These are phyloP conservation scores for Komagataella pastoris DNA, from an alignment of 805 yeast species.

Conservation along the genomic window DNA sequence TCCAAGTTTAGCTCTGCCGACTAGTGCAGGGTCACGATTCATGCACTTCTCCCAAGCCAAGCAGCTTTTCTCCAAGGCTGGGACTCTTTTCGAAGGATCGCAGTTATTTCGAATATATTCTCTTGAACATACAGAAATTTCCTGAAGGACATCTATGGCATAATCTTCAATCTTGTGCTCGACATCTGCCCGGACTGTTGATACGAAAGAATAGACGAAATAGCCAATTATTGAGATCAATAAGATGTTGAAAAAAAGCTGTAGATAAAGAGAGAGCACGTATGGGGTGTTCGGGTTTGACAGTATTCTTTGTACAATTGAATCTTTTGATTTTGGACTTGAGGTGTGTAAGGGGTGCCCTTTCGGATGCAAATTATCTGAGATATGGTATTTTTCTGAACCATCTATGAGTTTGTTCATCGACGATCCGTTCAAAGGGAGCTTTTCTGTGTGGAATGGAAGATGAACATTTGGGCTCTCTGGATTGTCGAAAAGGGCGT, in stretches of 20 bases:
- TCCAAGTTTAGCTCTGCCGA: conserved; percentile 55
- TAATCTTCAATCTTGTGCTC: conserved; percentile 53
- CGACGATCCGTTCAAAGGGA: background rate
- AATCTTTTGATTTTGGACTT: background rate
- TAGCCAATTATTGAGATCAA: conserved; percentile 38
- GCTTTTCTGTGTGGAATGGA: conserved; percentile 1
- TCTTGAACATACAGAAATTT: conserved; percentile 54
- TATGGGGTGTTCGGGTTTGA: conserved; percentile 39
- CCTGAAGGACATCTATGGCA: conserved; percentile 43
- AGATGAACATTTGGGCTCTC: background rate
- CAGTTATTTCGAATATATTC: conserved; percentile 68
- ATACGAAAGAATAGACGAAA: conserved; percentile 34
- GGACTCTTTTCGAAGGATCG: conserved; percentile 47
- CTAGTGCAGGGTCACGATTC: conserved; percentile 55
- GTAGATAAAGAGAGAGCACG: conserved; percentile 48
- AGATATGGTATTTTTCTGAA: background rate
- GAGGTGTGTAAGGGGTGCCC: background rate
- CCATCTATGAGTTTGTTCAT: background rate
- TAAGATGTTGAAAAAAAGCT: conserved; percentile 42
- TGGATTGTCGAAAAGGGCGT: background rate
- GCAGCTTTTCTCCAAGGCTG: conserved; percentile 63
- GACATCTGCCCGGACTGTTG: conserved; percentile 53
- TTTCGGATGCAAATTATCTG: background rate
- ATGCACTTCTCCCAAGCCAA: conserved; percentile 70
- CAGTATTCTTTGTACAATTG: conserved; percentile 1